Conservation (phyloP, 1,284 basidiomycete species). For the Ustilago nuda region DNA sequence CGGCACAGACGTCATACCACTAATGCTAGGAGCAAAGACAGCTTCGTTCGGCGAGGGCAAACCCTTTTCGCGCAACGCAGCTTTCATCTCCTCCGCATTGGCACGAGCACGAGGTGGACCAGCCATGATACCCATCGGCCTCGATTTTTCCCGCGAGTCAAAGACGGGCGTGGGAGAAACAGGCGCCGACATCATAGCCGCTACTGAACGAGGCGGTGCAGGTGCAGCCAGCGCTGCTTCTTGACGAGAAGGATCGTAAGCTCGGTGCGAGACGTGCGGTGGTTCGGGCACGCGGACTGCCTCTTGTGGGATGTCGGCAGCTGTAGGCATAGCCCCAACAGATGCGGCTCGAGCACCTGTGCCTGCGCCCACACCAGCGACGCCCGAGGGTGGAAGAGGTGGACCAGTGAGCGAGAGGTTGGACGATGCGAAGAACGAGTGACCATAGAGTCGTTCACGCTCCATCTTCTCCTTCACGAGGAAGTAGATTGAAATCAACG, state of each 20-base stretch:
- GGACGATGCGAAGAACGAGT: constrained; percentile 92
- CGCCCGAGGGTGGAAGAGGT: constrained; percentile 30
- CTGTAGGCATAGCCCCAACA: constrained; percentile 60
- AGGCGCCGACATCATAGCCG: constrained; percentile 31
- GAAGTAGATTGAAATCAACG: constrained; percentile 94
- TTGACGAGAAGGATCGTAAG: constrained; percentile 51
- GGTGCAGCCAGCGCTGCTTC: constrained; percentile 36
- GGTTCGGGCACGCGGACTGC: constrained; percentile 63
- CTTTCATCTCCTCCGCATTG: constrained; percentile 65
- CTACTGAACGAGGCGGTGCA: constrained; percentile 28
- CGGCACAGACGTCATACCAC: constrained; percentile 26
- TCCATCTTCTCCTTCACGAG: constrained; percentile 95
- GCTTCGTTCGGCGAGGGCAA: constrained; percentile 40
- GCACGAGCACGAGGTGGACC: constrained; percentile 65
- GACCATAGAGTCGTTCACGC: constrained; percentile 89
- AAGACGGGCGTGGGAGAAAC: constrained; percentile 65
- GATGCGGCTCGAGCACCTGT: constrained; percentile 22
- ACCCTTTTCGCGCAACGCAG: constrained; percentile 53
- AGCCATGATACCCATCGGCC: constrained; percentile 62
- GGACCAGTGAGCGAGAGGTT: constrained; percentile 74
- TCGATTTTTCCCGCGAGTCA: constrained; percentile 67
- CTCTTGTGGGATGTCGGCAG: constrained; percentile 68
- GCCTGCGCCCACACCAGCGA: constrained; percentile 14
- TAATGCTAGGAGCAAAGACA: constrained; percentile 26
- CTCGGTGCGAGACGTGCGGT: constrained; percentile 59